Conservation (phyloP, 1,284 basidiomycete species). For the Ceratobasidium sp. region DNA sequence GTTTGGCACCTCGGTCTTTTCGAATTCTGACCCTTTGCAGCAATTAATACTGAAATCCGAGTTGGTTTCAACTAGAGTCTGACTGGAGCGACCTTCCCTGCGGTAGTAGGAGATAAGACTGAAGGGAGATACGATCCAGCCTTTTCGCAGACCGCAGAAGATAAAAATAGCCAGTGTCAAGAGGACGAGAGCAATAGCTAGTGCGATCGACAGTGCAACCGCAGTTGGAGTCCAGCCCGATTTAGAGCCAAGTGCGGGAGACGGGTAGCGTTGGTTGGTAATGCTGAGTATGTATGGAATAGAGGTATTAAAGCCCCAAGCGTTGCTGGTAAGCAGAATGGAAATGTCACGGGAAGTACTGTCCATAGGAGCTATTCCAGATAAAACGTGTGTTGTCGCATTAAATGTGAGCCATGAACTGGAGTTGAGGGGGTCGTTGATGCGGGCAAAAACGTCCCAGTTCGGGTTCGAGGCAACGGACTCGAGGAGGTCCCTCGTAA, state of each 20-base stretch:
- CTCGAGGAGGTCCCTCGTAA: conserved; percentile 25
- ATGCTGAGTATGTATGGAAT: not conserved
- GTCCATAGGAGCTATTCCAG: not conserved
- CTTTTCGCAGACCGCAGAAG: conserved; percentile 1
- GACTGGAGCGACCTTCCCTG: conserved; percentile 2
- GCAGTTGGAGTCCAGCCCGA: not conserved
- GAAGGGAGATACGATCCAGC: not conserved
- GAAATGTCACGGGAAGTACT: conserved; percentile 8
- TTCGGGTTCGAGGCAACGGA: conserved; percentile 1
- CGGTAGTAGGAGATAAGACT: not conserved
- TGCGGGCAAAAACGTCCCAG: conserved; percentile 4
- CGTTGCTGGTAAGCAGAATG: conserved; percentile 7
- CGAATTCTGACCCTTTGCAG: not conserved
- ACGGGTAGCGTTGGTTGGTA: not conserved
- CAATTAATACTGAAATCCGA: not conserved
- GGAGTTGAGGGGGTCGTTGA: conserved; percentile 8
- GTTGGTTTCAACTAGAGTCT: conserved; percentile 12
- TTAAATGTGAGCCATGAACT: conserved; percentile 5
- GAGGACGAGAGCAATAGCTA: not conserved
- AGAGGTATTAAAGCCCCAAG: conserved; percentile 25
- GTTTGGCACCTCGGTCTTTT: not conserved
- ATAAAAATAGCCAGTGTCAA: not conserved
- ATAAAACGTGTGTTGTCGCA: not conserved
- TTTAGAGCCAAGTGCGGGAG: not conserved
- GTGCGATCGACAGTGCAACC: not conserved